These are phyloP conservation scores for Dipteronia sinensis DNA, from an alignment of 345 rosid genomes.

Conservation along the genomic window DNA sequence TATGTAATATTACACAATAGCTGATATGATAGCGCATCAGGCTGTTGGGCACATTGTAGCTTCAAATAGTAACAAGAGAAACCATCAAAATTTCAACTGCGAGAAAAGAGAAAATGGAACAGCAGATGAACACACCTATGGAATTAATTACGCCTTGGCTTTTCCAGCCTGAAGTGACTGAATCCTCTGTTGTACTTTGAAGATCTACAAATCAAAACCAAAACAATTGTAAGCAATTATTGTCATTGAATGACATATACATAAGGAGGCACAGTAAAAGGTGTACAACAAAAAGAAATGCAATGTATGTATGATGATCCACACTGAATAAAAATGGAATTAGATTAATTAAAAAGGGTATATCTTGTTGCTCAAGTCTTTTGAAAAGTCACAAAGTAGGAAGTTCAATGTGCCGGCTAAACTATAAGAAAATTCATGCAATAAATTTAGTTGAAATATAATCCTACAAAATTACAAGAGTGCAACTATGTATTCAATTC, in stretches of 20 bases:
- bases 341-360: too few relatives aligned
- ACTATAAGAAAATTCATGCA: not conserved
- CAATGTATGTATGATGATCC: not conserved
- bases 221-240: not conserved
- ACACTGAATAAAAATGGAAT: not conserved
- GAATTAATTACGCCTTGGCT: conserved; percentile 59
- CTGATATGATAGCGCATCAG: not conserved
- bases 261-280: not conserved
- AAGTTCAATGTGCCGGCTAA: not conserved
- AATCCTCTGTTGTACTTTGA: conserved; percentile 80
- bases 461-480: not conserved
- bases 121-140: not conserved
- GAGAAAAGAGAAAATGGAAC: not conserved
- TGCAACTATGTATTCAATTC: not conserved
- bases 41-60: not conserved
- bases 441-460: not conserved
- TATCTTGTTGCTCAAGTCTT: not conserved
- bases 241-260: not conserved
- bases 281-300: not conserved
- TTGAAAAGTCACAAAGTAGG: not conserved
- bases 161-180: conserved; percentile 90
- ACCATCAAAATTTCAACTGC: not conserved
- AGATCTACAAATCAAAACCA: conserved; percentile 49
- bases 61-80: not conserved
- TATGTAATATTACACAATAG: not conserved